These are phyloP conservation scores for Xenoacremonium recifei DNA, from an alignment of 2,329 filamentous ascomycete genomes.

Conservation along the genomic window DNA sequence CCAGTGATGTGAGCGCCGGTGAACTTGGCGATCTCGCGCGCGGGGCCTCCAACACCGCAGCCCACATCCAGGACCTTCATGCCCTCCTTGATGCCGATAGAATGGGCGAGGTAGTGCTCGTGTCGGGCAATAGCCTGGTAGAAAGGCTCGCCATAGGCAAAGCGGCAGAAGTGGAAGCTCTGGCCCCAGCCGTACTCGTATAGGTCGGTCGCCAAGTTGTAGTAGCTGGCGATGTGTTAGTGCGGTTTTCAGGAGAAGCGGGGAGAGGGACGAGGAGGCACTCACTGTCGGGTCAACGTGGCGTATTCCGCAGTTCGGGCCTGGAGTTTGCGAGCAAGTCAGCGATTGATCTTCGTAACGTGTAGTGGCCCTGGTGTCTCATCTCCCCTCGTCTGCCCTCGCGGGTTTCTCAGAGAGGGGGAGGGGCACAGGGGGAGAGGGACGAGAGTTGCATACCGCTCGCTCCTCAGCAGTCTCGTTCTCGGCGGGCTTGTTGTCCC, in stretches of 20 bases:
- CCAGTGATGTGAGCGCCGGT: constrained; percentile 85
- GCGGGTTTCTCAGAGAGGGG: too few species aligned
- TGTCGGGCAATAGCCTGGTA: constrained; percentile 90
- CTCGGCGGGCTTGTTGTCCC: constrained; percentile 78
- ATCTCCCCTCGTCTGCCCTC: too few species aligned
- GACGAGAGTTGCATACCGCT: constrained; percentile 55
- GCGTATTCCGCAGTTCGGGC: constrained; percentile 85
- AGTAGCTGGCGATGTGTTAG: constrained; percentile 62
- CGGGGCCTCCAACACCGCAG: constrained; percentile 94
- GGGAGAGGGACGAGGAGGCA: constrained; percentile 18
- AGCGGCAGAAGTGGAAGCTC: constrained; percentile 97
- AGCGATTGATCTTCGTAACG: too few species aligned
- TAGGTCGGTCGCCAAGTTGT: constrained; percentile 92
- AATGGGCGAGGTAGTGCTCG: constrained; percentile 94
- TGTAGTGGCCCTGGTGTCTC: too few species aligned
- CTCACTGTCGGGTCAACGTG: constrained; percentile 86
- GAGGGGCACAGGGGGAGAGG: constrained; percentile 12
- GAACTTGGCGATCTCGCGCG: constrained; percentile 95
- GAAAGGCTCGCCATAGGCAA: constrained; percentile 83
- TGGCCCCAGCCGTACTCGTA: constrained; percentile 98
- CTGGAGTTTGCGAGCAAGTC: too few species aligned
- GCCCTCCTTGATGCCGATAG: constrained; percentile 79
- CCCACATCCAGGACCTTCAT: constrained; percentile 95
- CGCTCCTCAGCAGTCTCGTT: constrained; percentile 82
- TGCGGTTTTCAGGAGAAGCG: neutral